phyloP scores from a whole-genome alignment of 768 basidiomycete genomes.

The Tricholoma terreum region DNA sequence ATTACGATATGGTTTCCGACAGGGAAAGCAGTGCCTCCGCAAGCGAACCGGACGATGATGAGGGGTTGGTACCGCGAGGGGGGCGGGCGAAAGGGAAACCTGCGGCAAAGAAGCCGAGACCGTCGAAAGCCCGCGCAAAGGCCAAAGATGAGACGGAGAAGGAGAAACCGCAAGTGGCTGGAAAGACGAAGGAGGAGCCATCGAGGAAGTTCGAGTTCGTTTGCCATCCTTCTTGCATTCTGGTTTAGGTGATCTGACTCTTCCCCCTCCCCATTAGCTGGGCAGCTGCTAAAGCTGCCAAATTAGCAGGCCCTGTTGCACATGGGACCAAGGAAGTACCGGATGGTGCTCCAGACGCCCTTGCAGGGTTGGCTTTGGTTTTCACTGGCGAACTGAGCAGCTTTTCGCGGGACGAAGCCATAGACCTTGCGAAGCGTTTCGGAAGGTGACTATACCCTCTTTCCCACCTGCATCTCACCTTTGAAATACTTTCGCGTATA shows the following conservation, averaged over 20 bases:
- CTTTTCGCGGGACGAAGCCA: slow-evolving; percentile 83
- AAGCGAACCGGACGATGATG: slow-evolving; percentile 15
- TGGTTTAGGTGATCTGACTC: background rate
- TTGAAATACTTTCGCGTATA: slow-evolving; percentile 26
- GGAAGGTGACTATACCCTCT: slow-evolving; percentile 66
- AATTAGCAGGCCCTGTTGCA: slow-evolving; percentile 58
- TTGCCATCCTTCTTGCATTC: background rate
- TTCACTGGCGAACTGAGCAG: slow-evolving; percentile 92
- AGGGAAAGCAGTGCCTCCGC: slow-evolving; percentile 11
- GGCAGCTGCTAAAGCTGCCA: slow-evolving; percentile 54
- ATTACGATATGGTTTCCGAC: slow-evolving; percentile 20
- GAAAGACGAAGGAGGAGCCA: slow-evolving; percentile 15
- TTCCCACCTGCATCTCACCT: background rate
- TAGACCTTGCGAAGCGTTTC: slow-evolving; percentile 87
- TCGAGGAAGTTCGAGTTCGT: slow-evolving; percentile 27
- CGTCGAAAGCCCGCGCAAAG: slow-evolving; percentile 5
- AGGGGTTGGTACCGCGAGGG: slow-evolving; percentile 12
- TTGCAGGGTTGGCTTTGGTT: slow-evolving; percentile 86
- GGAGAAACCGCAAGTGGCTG: slow-evolving; percentile 12
- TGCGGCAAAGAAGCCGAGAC: slow-evolving; percentile 15
- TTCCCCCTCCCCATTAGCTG: slow-evolving; percentile 26
- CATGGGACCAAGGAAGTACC: slow-evolving; percentile 71
- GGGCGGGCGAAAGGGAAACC: slow-evolving; percentile 13
- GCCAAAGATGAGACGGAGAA: slow-evolving; percentile 9
- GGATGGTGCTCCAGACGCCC: slow-evolving; percentile 66